phyloP scores from a whole-genome alignment of 148 eudicot species.

The Tetragonia tetragonoides region DNA sequence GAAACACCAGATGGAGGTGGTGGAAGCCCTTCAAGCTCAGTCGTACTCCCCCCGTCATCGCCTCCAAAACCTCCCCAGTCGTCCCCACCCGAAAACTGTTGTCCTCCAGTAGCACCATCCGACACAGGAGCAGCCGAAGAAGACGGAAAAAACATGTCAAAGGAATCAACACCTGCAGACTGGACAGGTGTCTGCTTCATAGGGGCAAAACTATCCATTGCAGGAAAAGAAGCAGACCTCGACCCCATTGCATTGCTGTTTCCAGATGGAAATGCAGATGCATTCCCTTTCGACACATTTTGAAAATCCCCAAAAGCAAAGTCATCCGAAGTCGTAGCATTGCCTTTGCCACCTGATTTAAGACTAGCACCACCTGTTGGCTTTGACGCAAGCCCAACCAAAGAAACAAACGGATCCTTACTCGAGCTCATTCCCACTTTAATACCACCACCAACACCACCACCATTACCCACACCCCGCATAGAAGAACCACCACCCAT shows the following conservation, averaged over 20 bases:
- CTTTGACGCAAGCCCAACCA: conserved; percentile 62
- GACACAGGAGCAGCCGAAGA: conserved; percentile 28
- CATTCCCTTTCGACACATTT: conserved; percentile 43
- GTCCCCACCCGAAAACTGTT: conserved; percentile 60
- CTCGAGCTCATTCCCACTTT: conserved; percentile 45
- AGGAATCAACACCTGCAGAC: conserved; percentile 45
- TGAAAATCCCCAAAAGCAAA: conserved; percentile 71
- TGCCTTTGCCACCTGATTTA: conserved; percentile 38
- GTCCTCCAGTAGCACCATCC: conserved; percentile 29
- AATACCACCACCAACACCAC: conserved; percentile 36
- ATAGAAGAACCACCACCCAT: conserved; percentile 53
- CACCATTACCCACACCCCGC: conserved; percentile 34
- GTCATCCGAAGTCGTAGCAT: conserved; percentile 26
- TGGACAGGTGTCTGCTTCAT: conserved; percentile 40
- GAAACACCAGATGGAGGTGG: conserved; percentile 88
- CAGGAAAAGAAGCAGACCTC: conserved; percentile 29
- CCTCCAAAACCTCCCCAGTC: conserved; percentile 64
- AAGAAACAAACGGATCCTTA: conserved; percentile 75
- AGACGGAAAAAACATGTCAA: conserved; percentile 59
- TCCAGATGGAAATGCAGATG: conserved; percentile 32
- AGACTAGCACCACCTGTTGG: conserved; percentile 35
- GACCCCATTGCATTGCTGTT: conserved; percentile 28
- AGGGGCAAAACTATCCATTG: conserved; percentile 46
- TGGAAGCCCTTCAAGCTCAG: conserved; percentile 94
- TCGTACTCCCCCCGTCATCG: conserved; percentile 51